Evolutionary conservation across 2,329 filamentous ascomycete species (phyloP).

Genomic region (Cytospora piceae): DNA sequence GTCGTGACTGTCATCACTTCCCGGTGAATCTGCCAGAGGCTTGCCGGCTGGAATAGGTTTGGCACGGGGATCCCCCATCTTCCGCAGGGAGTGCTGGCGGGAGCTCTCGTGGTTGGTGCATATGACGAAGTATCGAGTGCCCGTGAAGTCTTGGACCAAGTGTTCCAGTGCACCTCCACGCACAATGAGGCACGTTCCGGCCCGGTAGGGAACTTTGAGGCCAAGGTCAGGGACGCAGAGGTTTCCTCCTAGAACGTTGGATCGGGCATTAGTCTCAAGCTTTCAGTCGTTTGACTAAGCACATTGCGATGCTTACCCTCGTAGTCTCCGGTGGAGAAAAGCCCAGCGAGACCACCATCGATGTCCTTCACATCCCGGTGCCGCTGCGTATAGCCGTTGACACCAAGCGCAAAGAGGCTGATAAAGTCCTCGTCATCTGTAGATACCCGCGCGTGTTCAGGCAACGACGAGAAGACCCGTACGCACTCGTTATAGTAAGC

Average conservation of each 20-base stretch:
- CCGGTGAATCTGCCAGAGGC: neutral
- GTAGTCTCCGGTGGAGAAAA: slow-evolving; percentile 28
- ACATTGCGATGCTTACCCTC: neutral
- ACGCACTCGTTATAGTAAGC: slow-evolving; percentile 13
- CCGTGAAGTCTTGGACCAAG: slow-evolving; percentile 28
- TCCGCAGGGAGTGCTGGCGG: slow-evolving; percentile 13
- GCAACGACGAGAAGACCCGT: slow-evolving; percentile 16
- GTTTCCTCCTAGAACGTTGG: slow-evolving; percentile 17
- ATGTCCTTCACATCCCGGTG: slow-evolving; percentile 29
- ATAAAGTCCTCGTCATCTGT: slow-evolving; percentile 26
- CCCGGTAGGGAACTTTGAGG: slow-evolving; percentile 29
- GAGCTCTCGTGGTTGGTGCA: slow-evolving; percentile 32
- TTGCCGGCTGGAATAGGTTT: neutral
- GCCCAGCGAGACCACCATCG: slow-evolving; percentile 23
- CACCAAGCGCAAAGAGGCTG: slow-evolving; percentile 30
- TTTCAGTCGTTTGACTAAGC: no score
- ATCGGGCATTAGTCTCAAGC: neutral
- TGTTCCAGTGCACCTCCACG: slow-evolving; percentile 30
- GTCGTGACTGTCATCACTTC: neutral
- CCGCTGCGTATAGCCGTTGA: slow-evolving; percentile 29
- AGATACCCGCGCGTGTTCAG: neutral
- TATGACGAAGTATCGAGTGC: slow-evolving; percentile 31
- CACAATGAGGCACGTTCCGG: slow-evolving; percentile 31
- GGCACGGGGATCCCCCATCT: neutral
- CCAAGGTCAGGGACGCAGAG: slow-evolving; percentile 31